phyloP scores from a whole-genome alignment of 768 basidiomycete species.

The Roridomyces roridus region DNA sequence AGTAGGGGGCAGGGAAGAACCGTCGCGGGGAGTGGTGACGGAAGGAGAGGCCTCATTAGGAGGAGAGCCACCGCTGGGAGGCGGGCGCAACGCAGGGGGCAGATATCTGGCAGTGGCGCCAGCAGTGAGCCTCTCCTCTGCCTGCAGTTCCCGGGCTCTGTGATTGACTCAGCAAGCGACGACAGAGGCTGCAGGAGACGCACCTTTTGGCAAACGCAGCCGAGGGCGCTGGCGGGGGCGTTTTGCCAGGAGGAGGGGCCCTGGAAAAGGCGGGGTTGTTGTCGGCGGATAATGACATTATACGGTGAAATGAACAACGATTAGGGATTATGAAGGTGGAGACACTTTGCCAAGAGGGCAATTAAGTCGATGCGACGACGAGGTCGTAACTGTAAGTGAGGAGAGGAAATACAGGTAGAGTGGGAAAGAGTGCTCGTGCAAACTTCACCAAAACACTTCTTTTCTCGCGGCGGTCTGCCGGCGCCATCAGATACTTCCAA shows the following conservation, averaged over 20 bases:
- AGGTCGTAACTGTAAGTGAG: conserved; percentile 34
- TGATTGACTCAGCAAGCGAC: conserved; percentile 22
- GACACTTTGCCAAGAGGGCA: conserved; percentile 39
- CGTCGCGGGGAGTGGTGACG: conserved; percentile 63
- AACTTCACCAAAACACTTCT: background rate
- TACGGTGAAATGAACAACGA: conserved; percentile 69
- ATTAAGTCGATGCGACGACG: conserved; percentile 38
- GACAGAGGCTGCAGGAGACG: conserved; percentile 25
- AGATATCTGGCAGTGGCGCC: conserved; percentile 62
- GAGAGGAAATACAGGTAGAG: conserved; percentile 15
- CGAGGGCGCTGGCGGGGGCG: conserved; percentile 88
- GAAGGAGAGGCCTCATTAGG: conserved; percentile 70
- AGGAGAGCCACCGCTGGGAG: conserved; percentile 74
- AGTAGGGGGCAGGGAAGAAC: conserved; percentile 65
- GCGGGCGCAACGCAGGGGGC: conserved; percentile 80
- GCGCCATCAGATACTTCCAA: background rate
- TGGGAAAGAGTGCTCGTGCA: background rate
- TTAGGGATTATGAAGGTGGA: conserved; percentile 78
- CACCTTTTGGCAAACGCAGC: conserved; percentile 90
- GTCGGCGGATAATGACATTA: conserved; percentile 94
- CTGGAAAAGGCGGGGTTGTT: conserved; percentile 77
- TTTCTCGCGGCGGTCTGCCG: background rate
- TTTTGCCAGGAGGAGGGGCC: conserved; percentile 82
- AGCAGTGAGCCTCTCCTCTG: conserved; percentile 66
- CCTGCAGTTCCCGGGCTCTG: conserved; percentile 88